phyloP scores from a whole-genome alignment of 2,329 filamentous ascomycete species.

The Alternaria rosae region DNA sequence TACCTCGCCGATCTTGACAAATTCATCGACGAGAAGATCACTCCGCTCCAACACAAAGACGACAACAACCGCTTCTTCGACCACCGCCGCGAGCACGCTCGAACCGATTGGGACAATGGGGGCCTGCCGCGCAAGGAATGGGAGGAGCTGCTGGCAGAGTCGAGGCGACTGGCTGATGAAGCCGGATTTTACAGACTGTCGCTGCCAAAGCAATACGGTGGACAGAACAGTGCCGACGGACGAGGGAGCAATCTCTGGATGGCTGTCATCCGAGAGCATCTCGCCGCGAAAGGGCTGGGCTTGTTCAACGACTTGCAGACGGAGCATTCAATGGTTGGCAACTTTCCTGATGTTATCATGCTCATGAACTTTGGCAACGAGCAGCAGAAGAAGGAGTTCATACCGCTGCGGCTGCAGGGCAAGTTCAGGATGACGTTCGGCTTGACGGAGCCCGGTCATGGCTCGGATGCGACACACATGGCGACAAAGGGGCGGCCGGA shows the following conservation, averaged over 20 bases:
- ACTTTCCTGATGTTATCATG: conserved; percentile 70
- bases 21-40: conserved; percentile 65
- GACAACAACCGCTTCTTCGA: conserved; percentile 72
- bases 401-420: conserved; percentile 61
- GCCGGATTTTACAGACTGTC: conserved; percentile 69
- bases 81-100: conserved; percentile 67
- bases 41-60: conserved; percentile 61
- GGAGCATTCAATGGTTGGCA: conserved; percentile 68
- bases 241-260: conserved; percentile 66
- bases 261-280: conserved; percentile 67
- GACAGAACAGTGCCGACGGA: conserved; percentile 55
- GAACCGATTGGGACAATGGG: conserved; percentile 66
- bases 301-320: conserved; percentile 71
- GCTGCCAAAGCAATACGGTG: conserved; percentile 64
- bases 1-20: conserved; percentile 61
- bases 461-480: conserved; percentile 70
- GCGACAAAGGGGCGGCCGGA: conserved; percentile 60
- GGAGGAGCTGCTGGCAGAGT: conserved; percentile 62
- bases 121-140: conserved; percentile 66
- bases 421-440: conserved; percentile 67
- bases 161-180: conserved; percentile 61
- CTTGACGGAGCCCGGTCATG: conserved; percentile 67
- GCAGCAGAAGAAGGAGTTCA: conserved; percentile 63
- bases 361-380: conserved; percentile 66
- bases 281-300: conserved; percentile 66